Percentiles rank a stretch among this genome's conserved stretches.
These are phyloP conservation scores for Chaetomium tenue DNA, from an alignment of 495 filamentous ascomycete genomes.

Conservation along the genomic window DNA sequence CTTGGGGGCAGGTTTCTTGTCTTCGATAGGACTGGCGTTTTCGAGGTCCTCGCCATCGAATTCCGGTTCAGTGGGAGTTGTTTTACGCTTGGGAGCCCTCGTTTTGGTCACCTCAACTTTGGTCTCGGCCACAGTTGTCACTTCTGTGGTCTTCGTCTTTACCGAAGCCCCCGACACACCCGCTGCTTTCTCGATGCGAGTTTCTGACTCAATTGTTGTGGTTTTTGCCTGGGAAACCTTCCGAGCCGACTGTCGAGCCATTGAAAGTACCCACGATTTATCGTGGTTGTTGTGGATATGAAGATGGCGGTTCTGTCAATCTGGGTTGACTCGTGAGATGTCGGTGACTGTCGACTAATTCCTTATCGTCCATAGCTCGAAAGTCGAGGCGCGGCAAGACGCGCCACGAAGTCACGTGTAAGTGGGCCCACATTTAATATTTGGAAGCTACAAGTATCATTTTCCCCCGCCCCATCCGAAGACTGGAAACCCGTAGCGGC, in stretches of 20 bases:
- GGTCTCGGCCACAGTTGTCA: slow-evolving; percentile 14
- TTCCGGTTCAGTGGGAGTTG: slow-evolving; percentile 27
- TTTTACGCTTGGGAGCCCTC: slow-evolving; percentile 40
- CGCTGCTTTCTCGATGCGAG: not conserved
- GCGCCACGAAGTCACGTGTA: slow-evolving; percentile 14
- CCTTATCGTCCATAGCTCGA: not conserved
- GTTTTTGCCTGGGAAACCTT: slow-evolving; percentile 18
- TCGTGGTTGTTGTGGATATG: not conserved
- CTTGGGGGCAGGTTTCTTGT: slow-evolving; percentile 36
- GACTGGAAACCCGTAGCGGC: too few species aligned
- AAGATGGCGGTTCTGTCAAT: not conserved
- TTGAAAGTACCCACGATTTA: not conserved
- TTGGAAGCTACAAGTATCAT: too few species aligned
- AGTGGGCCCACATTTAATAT: not conserved
- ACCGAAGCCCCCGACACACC: slow-evolving; percentile 12
- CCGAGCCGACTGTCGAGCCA: slow-evolving; percentile 21
- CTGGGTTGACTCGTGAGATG: not conserved
- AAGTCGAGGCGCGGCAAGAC: slow-evolving; percentile 3
- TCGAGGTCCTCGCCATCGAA: slow-evolving; percentile 28
- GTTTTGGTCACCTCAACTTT: slow-evolving; percentile 21
- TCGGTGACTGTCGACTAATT: too few species aligned
- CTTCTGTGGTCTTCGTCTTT: slow-evolving; percentile 10
- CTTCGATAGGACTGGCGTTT: slow-evolving; percentile 24
- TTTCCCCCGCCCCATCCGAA: too few species aligned
- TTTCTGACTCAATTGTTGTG: not conserved